These are phyloP conservation scores for Dentipellis fragilis DNA, from an alignment of 768 basidiomycete genomes.

Conservation along the genomic window DNA sequence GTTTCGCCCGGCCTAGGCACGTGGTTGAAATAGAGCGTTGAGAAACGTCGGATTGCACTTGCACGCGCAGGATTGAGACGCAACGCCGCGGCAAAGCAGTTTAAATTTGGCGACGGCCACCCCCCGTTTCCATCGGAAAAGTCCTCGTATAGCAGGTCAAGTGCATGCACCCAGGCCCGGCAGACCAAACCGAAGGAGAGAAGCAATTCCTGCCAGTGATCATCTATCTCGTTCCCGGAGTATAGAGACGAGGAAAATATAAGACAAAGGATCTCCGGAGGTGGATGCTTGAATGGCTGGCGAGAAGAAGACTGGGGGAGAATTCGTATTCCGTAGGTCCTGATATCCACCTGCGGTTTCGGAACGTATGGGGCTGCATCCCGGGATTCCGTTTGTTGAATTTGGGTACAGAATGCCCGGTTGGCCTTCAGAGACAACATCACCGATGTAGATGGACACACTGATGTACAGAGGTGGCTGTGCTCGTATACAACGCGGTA, in stretches of 20 bases:
- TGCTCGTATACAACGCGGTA: background rate
- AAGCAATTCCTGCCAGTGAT: background rate
- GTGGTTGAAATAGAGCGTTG: background rate
- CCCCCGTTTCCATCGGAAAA: background rate
- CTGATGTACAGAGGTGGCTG: background rate
- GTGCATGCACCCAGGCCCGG: background rate
- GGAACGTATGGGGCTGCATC: background rate
- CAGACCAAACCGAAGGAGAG: background rate
- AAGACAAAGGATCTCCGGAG: background rate
- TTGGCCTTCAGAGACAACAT: background rate
- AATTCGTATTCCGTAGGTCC: background rate
- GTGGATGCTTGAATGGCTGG: background rate
- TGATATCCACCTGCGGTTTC: background rate
- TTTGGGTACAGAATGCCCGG: background rate
- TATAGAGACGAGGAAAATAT: background rate
- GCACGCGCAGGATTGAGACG: background rate
- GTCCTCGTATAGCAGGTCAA: background rate
- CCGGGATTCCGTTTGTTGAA: background rate
- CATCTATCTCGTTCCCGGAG: background rate
- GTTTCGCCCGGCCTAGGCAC: background rate
- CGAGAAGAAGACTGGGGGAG: background rate
- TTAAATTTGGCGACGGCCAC: background rate
- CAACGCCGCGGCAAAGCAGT: background rate
- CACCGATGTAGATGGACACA: background rate
- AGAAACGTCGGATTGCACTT: background rate